phyloP scores from a whole-genome alignment of 1,284 basidiomycete species.

The Gomphus bonarii region DNA sequence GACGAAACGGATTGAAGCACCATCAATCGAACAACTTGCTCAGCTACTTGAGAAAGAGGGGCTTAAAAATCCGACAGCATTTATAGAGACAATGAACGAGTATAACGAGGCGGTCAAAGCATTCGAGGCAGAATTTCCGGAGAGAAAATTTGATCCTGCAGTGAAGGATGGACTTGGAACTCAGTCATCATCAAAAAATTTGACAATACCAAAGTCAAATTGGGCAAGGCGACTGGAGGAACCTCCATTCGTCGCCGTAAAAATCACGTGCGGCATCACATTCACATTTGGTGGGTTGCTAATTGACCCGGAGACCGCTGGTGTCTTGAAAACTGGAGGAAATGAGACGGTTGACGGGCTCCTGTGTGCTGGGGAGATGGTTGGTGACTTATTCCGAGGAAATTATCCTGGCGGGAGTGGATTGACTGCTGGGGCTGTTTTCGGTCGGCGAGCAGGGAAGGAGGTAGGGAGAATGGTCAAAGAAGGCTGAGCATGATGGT shows the following conservation, averaged over 20 bases:
- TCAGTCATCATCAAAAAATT: conserved; percentile 23
- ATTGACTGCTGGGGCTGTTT: conserved; percentile 54
- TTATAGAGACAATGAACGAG: conserved; percentile 34
- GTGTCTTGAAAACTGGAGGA: conserved; percentile 34
- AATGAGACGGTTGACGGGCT: conserved; percentile 38
- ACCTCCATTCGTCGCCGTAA: conserved; percentile 51
- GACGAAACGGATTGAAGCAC: conserved; percentile 41
- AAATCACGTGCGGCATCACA: conserved; percentile 56
- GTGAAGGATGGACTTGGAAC: conserved; percentile 52
- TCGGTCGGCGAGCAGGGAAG: conserved; percentile 49
- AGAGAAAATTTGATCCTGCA: conserved; percentile 43
- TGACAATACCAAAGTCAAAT: conserved; percentile 37
- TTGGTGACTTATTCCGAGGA: conserved; percentile 48
- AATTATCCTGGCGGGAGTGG: conserved; percentile 66
- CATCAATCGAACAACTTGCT: conserved; percentile 40
- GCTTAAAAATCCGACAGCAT: conserved; percentile 29
- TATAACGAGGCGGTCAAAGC: conserved; percentile 41
- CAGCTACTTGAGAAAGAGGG: conserved; percentile 36
- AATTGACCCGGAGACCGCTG: conserved; percentile 43
- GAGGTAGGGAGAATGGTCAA: conserved; percentile 24
- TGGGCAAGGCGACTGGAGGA: conserved; percentile 48
- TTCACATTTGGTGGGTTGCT: conserved; percentile 62
- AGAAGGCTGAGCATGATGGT: not conserved
- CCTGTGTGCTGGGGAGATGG: conserved; percentile 57
- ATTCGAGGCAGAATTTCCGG: conserved; percentile 27